Evolutionary conservation across 352 stramenopile genomes (phyloP).

Genomic region (Elongisporangium prolatum): DNA sequence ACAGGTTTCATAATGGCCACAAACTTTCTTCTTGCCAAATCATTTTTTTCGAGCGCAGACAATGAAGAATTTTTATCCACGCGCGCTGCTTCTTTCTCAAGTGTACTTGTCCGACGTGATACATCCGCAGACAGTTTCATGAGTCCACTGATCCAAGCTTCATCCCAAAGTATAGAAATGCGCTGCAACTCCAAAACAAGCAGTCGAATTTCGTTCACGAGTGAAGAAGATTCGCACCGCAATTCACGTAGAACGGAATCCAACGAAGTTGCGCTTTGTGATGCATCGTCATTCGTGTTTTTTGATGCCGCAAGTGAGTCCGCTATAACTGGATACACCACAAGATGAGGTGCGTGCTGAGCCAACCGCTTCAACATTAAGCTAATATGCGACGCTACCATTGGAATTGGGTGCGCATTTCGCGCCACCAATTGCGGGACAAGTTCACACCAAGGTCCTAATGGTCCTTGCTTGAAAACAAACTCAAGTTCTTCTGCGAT

Average conservation of each 20-base stretch:
- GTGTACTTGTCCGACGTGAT: conserved; percentile 47
- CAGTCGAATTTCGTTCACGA: conserved; percentile 52
- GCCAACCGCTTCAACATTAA: conserved; percentile 62
- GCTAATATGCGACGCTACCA: conserved; percentile 47
- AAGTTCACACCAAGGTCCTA: conserved; percentile 57
- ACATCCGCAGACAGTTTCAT: conserved; percentile 75
- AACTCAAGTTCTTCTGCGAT: conserved; percentile 35
- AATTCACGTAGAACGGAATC: conserved; percentile 39
- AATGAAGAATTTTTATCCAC: conserved; percentile 71
- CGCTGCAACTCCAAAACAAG: conserved; percentile 71
- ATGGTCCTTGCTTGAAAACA: conserved; percentile 39
- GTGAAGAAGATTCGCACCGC: conserved; percentile 22
- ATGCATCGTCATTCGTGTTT: conserved; percentile 3
- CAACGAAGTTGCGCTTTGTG: conserved; percentile 15
- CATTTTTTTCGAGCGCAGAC: conserved; percentile 49
- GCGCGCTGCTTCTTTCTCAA: conserved; percentile 71
- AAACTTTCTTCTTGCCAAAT: conserved; percentile 65
- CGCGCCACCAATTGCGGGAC: conserved; percentile 74
- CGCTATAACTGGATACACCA: conserved; percentile 77
- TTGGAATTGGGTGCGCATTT: conserved; percentile 43
- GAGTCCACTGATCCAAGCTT: conserved; percentile 68
- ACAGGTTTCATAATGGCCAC: conserved; percentile 85
- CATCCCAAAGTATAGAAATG: conserved; percentile 81
- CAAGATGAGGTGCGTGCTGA: conserved; percentile 45
- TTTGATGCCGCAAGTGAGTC: conserved; percentile 28